Evolutionary conservation across 1,284 basidiomycete species (phyloP), one percentile per base, ranked within the genome.

Genomic region (Trichosporon coremiiforme): DNA sequence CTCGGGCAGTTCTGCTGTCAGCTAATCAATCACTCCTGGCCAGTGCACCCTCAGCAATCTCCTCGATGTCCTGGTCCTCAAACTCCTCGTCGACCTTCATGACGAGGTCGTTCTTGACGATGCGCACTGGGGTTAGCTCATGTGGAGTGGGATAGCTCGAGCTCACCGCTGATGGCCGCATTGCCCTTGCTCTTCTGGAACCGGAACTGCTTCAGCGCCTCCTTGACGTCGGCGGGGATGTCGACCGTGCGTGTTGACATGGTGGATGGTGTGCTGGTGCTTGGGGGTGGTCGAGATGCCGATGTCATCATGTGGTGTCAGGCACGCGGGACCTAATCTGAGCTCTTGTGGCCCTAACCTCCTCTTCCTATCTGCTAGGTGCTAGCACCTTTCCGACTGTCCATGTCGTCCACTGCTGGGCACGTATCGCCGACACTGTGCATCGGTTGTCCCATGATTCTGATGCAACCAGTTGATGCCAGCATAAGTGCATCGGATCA

Each of bases 61-160:
- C 92, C 76, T 93, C 91, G 70, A 93, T 88, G 70, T 86, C 86
- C 72, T 92, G 89, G 72, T 88, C 85, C 17, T 91, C 89, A 74
- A 92, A 90, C 77, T 89, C 88, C 74, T 93, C 91, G 41, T 90
- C 91, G 77, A 93, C 89, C 77, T 91, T 90, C 89, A 95, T 91
- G 74, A 89, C 79, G 70, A 94, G 86, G 76, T 89, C 86, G 47
- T 86, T 81, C 85, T 92, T 93, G 86, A 94, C 90, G 83, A 95
- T 92, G 88, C 93, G 94, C 80, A 94, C 89, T 84, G 66, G 7
- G 2, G 60, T 57, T 9, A 65, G 64, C 29, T 62, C 17, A 2
- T n/a, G n/a, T n/a, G n/a, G n/a, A n/a, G n/a, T n/a, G n/a, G n/a
- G n/a, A n/a, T n/a, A n/a, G n/a, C n/a, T n/a, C n/a, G n/a, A 35